Evolutionary conservation across 2,329 filamentous ascomycete species (phyloP).

Genomic region (Phialophora verrucosa): DNA sequence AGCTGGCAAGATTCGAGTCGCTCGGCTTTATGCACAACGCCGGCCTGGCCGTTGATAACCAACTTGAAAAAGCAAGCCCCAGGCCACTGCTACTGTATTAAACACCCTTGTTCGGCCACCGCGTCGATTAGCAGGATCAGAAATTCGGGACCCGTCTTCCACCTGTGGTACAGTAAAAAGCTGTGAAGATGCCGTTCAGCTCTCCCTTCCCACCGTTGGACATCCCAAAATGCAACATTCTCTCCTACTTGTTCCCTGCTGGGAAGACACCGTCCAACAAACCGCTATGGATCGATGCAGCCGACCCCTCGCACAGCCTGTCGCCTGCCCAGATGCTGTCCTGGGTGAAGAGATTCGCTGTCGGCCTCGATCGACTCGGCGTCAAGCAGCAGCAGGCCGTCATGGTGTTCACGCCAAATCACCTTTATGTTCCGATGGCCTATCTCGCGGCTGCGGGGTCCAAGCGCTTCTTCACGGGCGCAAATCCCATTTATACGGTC

Average conservation of each 20-base stretch:
- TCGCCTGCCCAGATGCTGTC: slow-evolving; percentile 65
- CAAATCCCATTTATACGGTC: slow-evolving; percentile 59
- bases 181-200: slow-evolving; percentile 34
- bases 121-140: not conserved
- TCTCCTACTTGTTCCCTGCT: slow-evolving; percentile 54
- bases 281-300: slow-evolving; percentile 63
- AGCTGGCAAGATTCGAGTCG: not conserved
- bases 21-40: slow-evolving; percentile 6
- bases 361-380: slow-evolving; percentile 66
- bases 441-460: slow-evolving; percentile 50
- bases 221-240: slow-evolving; percentile 52
- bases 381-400: slow-evolving; percentile 69
- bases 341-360: slow-evolving; percentile 71
- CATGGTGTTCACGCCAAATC: slow-evolving; percentile 72
- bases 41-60: not conserved
- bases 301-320: slow-evolving; percentile 65
- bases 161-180: not conserved
- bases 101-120: not conserved
- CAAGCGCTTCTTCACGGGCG: slow-evolving; percentile 61
- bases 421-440: slow-evolving; percentile 66
- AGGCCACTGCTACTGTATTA: not conserved
- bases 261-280: slow-evolving; percentile 45
- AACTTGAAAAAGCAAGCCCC: not conserved
- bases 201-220: slow-evolving; percentile 39
- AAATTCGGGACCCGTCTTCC: not conserved